phyloP scores from a whole-genome alignment of 345 rosid species.

The Rhodomyrtus tomentosa region DNA sequence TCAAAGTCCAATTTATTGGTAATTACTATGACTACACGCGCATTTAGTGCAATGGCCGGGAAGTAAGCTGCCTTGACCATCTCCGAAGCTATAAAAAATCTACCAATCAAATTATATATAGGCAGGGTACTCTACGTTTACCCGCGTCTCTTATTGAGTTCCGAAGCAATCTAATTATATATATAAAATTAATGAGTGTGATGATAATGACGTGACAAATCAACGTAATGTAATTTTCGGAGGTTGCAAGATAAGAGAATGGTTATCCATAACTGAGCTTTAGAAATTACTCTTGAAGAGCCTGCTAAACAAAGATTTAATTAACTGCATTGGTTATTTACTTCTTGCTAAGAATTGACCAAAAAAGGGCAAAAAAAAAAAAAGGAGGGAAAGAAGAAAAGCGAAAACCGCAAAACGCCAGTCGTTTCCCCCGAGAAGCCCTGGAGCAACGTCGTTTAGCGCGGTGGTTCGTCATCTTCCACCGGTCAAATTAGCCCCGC shows the following conservation, averaged over 20 bases:
- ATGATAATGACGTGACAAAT: accelerated
- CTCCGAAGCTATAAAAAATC: neutral
- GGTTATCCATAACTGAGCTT: neutral
- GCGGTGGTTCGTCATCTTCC: neutral
- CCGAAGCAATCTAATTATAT: neutral
- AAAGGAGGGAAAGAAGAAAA: neutral
- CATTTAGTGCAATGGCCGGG: neutral
- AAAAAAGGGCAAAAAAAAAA: accelerated
- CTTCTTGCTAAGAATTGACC: neutral
- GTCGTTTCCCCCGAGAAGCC: no score
- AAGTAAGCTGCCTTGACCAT: neutral
- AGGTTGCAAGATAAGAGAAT: neutral
- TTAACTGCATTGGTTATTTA: neutral
- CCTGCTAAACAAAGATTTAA: neutral
- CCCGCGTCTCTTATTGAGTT: accelerated
- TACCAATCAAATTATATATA: neutral
- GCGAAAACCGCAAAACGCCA: no score
- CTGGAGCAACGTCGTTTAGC: neutral
- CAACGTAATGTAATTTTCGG: neutral
- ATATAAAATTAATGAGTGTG: neutral
- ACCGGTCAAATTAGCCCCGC: neutral
- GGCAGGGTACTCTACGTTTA: accelerated
- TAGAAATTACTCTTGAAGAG: neutral
- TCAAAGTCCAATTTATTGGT: neutral
- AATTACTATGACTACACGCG: no score